Conservation (phyloP, 352 stramenopile species). For the Globisporangium takayamanum region DNA sequence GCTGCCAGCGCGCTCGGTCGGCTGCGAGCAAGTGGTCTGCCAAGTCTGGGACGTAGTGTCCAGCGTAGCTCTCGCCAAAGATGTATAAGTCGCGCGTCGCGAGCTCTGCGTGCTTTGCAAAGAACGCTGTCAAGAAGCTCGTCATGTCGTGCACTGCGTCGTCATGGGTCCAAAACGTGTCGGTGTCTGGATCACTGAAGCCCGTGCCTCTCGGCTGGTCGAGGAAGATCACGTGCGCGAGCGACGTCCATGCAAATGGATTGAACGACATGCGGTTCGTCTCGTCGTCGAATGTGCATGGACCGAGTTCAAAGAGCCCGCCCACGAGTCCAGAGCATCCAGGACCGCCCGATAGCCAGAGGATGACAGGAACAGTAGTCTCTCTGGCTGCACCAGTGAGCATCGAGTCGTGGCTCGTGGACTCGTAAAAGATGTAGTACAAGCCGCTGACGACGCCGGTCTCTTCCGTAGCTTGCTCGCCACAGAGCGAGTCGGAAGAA, state of each 20-base stretch:
- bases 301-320: slow-evolving; percentile 94
- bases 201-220: slow-evolving; percentile 90
- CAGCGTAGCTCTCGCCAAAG: slow-evolving; percentile 93
- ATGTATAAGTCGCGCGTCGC: slow-evolving; percentile 82
- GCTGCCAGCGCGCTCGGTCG: slow-evolving; percentile 19
- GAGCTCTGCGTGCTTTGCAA: slow-evolving; percentile 29
- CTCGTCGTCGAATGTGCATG: slow-evolving; percentile 86
- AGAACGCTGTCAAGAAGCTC: slow-evolving; percentile 56
- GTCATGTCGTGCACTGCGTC: slow-evolving; percentile 38
- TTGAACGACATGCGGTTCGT: slow-evolving; percentile 67
- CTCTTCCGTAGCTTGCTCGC: slow-evolving; percentile 47
- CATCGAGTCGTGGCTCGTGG: slow-evolving; percentile 12
- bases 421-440: slow-evolving; percentile 76
- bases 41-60: slow-evolving; percentile 93
- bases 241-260: slow-evolving; percentile 91
- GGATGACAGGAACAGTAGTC: slow-evolving; percentile 70
- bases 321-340: slow-evolving; percentile 93
- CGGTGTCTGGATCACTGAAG: slow-evolving; percentile 31
- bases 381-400: not conserved
- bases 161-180: slow-evolving; percentile 36
- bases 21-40: slow-evolving; percentile 59
- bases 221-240: slow-evolving; percentile 95
- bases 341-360: slow-evolving; percentile 96
- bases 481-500: slow-evolving; percentile 39
- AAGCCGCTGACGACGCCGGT: slow-evolving; percentile 56